Percentiles rank a stretch among this genome's conserved stretches.
Conservation (phyloP, 495 filamentous ascomycete genomes). For the Xylaria intraflava region DNA sequence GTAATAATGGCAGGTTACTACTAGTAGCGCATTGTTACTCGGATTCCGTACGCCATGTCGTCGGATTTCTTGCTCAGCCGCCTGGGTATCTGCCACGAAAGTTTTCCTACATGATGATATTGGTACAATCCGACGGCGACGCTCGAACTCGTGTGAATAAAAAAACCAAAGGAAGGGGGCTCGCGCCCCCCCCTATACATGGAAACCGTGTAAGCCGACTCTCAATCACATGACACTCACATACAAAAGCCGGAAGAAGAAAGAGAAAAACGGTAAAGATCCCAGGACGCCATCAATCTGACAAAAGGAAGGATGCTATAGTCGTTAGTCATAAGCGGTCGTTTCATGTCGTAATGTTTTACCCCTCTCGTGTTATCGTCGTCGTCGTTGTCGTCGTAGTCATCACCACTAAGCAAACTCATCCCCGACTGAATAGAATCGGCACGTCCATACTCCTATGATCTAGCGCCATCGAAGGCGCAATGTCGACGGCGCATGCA, state of each 20-base stretch:
- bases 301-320: constrained; percentile 6
- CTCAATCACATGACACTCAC: constrained; percentile 4
- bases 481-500: constrained; percentile 15
- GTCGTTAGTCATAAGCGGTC: constrained; percentile 10
- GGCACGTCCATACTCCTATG: constrained; percentile 42
- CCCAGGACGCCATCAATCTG: constrained; percentile 8
- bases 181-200: constrained; percentile 8
- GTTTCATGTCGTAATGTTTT: constrained; percentile 5
- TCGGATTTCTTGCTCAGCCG: constrained; percentile 3
- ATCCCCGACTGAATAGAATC: constrained; percentile 43
- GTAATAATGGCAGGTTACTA: constrained; percentile 2
- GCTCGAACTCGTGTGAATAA: constrained; percentile 1
- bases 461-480: constrained; percentile 14
- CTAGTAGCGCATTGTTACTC: neutral
- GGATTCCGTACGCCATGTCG: constrained; percentile 1
- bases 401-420: constrained; percentile 10
- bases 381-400: neutral
- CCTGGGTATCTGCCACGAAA: neutral
- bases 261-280: neutral
- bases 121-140: constrained; percentile 7
- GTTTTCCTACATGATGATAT: constrained; percentile 10
- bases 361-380: neutral
- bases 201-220: constrained; percentile 6
- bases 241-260: too few relatives aligned
- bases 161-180: constrained; percentile 5